These are phyloP conservation scores for Syzygium aromaticum DNA, from an alignment of 345 rosid species.

Conservation along the genomic window DNA sequence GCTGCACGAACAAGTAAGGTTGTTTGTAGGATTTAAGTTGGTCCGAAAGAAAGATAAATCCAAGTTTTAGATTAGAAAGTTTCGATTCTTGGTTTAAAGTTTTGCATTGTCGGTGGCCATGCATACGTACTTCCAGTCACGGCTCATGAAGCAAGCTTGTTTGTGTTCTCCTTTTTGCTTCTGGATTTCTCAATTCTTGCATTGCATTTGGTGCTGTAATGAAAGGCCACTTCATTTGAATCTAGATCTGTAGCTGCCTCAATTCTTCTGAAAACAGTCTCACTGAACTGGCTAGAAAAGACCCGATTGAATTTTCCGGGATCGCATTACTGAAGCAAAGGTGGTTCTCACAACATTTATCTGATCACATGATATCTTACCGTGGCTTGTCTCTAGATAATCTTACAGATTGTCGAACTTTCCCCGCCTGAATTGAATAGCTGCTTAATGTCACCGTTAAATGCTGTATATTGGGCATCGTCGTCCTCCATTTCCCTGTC, in stretches of 20 bases:
- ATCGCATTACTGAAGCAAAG: background rate
- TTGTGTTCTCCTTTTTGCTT: background rate
- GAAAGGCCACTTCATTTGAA: background rate
- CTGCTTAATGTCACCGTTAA: background rate
- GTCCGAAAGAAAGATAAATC: background rate
- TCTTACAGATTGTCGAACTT: background rate
- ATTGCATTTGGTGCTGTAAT: background rate
- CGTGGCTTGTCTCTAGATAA: background rate
- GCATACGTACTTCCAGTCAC: background rate
- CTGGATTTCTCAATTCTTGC: background rate
- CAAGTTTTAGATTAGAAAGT: background rate
- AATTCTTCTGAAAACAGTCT: background rate
- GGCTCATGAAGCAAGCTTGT: background rate
- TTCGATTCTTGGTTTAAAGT: background rate
- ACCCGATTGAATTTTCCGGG: background rate
- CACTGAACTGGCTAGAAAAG: background rate
- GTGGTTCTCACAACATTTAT: background rate
- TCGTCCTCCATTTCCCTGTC: background rate
- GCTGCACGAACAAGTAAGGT: background rate
- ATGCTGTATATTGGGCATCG: background rate
- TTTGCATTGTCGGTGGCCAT: background rate
- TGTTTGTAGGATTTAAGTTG: background rate
- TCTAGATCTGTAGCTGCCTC: background rate
- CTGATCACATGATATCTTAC: background rate
- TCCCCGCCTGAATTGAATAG: background rate